phyloP scores from a whole-genome alignment of 768 basidiomycete species.

The Trametes villosa region DNA sequence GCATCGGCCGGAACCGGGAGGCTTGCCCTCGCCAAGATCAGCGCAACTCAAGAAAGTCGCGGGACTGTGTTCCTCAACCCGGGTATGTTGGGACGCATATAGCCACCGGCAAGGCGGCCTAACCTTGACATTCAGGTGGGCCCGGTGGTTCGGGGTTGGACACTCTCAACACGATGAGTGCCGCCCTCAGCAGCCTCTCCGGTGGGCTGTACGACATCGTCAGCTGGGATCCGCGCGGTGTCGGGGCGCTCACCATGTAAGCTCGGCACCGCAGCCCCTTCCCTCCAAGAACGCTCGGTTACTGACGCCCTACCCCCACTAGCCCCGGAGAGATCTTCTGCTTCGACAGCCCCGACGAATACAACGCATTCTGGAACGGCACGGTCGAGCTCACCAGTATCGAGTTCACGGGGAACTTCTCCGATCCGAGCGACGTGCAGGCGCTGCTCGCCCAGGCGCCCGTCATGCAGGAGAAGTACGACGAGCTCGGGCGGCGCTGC shows the following conservation, averaged over 20 bases:
- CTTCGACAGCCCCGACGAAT: constrained; percentile 10
- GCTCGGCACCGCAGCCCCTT: neutral
- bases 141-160: constrained; percentile 1
- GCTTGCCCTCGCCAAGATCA: neutral
- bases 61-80: constrained; percentile 4
- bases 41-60: neutral
- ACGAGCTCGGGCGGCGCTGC: constrained; percentile 4
- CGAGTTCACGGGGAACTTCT: constrained; percentile 10
- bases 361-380: constrained; percentile 6
- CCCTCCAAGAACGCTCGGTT: neutral
- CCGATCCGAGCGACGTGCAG: neutral
- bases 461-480: constrained; percentile 14
- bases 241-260: constrained; percentile 11
- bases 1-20: neutral
- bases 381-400: constrained; percentile 8
- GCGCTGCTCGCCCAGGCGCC: constrained; percentile 6
- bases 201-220: constrained; percentile 19
- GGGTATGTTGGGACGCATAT: neutral
- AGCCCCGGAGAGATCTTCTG: constrained; percentile 16
- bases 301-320: neutral
- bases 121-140: neutral
- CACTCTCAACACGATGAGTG: neutral
- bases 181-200: neutral
- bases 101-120: too few relatives aligned
- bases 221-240: constrained; percentile 18